Conservation (phyloP, 164 flowering plant genomes). For the Tetracentron sinense region DNA sequence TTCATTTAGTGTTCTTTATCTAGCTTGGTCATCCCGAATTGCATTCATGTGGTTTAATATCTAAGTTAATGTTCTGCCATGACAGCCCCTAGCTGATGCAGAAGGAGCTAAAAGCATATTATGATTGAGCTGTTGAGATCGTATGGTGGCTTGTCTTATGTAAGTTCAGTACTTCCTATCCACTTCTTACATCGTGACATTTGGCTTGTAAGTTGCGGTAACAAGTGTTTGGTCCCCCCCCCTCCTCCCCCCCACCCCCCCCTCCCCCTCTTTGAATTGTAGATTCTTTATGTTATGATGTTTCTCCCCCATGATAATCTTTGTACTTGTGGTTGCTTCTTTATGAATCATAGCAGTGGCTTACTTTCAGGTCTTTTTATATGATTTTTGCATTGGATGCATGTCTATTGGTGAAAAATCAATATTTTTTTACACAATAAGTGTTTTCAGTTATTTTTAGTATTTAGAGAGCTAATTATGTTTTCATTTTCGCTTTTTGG, state of each 20-base stretch:
- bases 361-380: background rate
- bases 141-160: slow-evolving; percentile 78
- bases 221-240: too few relatives aligned
- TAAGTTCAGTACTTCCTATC: slow-evolving; percentile 38
- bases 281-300: too few relatives aligned
- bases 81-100: slow-evolving; percentile 98
- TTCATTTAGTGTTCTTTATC: background rate
- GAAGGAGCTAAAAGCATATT: slow-evolving; percentile 86
- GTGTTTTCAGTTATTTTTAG: too few relatives aligned
- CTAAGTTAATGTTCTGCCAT: slow-evolving; percentile 21
- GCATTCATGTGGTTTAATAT: background rate
- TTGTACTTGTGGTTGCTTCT: too few relatives aligned
- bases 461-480: too few relatives aligned
- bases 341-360: background rate
- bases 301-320: too few relatives aligned
- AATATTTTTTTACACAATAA: too few relatives aligned
- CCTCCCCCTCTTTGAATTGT: too few relatives aligned
- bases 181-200: background rate
- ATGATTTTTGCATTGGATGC: background rate
- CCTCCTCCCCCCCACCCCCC: too few relatives aligned
- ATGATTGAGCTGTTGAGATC: slow-evolving; percentile 81
- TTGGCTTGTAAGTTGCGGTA: too few relatives aligned
- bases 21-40: slow-evolving; percentile 2
- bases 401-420: too few relatives aligned
- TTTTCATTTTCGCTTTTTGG: too few relatives aligned